These are phyloP conservation scores for Neonectria punicea DNA, from an alignment of 2,329 filamentous ascomycete species.

Conservation along the genomic window DNA sequence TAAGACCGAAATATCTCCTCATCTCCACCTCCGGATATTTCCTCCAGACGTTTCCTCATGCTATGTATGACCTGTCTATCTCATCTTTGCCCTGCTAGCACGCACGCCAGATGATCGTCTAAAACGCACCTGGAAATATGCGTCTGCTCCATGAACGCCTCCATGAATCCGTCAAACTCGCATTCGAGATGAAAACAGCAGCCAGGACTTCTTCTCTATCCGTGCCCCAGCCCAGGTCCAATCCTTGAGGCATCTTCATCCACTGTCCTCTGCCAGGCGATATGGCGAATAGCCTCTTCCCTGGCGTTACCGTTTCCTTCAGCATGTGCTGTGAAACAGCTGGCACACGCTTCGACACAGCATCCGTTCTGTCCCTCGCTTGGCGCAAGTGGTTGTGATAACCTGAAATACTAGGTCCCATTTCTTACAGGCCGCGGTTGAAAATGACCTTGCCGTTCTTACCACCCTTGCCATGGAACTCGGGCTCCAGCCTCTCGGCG, in stretches of 20 bases:
- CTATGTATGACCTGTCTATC: constrained; percentile 2
- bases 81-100: not conserved
- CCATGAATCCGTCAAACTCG: constrained; percentile 16
- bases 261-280: not conserved
- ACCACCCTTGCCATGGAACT: constrained; percentile 86
- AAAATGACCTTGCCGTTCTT: constrained; percentile 89
- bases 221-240: not conserved
- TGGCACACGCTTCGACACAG: not conserved
- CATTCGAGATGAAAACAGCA: constrained; percentile 19
- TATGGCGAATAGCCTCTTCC: not conserved
- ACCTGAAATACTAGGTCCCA: not conserved
- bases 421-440: constrained; percentile 86
- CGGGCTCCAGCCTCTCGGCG: constrained; percentile 80
- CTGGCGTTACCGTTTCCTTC: not conserved
- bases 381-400: not conserved
- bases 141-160: constrained; percentile 18
- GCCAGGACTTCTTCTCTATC: constrained; percentile 6
- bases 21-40: constrained; percentile 2
- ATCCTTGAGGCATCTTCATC: constrained; percentile 4
- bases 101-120: constrained; percentile 3
- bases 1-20: constrained; percentile 1
- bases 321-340: not conserved
- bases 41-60: not conserved
- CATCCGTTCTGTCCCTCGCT: not conserved
- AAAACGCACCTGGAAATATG: constrained; percentile 5